Percentiles rank a stretch among this genome's conserved stretches.
Conservation (phyloP, 2,329 filamentous ascomycete species). For the Ilyonectria mors-panacis region DNA sequence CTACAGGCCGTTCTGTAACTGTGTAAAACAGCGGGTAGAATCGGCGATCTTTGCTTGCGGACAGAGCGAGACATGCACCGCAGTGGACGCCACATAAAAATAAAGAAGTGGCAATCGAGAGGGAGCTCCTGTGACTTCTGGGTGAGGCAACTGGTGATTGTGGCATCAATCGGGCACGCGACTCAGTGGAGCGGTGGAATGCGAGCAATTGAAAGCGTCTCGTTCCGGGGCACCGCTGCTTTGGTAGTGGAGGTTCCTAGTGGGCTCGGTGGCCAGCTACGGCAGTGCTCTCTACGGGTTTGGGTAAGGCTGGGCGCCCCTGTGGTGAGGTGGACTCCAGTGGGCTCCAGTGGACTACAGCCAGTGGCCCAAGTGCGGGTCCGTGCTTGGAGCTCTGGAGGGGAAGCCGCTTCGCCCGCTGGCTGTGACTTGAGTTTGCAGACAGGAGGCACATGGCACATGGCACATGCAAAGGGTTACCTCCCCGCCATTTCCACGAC, state of each 20-base stretch:
- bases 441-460: slow-evolving; percentile 28
- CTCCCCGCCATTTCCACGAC: slow-evolving; percentile 1
- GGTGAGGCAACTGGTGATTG: slow-evolving; percentile 1
- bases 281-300: slow-evolving; percentile 31
- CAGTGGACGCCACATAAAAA: not conserved
- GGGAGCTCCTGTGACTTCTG: not conserved
- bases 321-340: slow-evolving; percentile 13
- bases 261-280: slow-evolving; percentile 10
- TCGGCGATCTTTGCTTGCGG: slow-evolving; percentile 28
- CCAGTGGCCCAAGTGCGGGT: slow-evolving; percentile 13
- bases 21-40: slow-evolving; percentile 38
- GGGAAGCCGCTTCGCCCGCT: slow-evolving; percentile 12
- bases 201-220: slow-evolving; percentile 1
- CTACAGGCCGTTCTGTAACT: slow-evolving; percentile 39
- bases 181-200: slow-evolving; percentile 32
- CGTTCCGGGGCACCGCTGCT: slow-evolving; percentile 4
- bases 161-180: slow-evolving; percentile 34
- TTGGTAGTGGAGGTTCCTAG: slow-evolving; percentile 10
- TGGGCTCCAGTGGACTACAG: slow-evolving; percentile 11
- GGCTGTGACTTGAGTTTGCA: slow-evolving; percentile 21
- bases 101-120: not conserved
- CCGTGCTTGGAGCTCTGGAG: slow-evolving; percentile 16
- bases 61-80: not conserved
- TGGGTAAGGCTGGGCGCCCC: slow-evolving; percentile 32
- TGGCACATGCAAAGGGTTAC: slow-evolving; percentile 22